A percentile compares a stretch with the other conserved stretches of the same genome.
Evolutionary conservation across 208 protist genomes (phyloP).

Genomic region (Angomonas desouzai): DNA sequence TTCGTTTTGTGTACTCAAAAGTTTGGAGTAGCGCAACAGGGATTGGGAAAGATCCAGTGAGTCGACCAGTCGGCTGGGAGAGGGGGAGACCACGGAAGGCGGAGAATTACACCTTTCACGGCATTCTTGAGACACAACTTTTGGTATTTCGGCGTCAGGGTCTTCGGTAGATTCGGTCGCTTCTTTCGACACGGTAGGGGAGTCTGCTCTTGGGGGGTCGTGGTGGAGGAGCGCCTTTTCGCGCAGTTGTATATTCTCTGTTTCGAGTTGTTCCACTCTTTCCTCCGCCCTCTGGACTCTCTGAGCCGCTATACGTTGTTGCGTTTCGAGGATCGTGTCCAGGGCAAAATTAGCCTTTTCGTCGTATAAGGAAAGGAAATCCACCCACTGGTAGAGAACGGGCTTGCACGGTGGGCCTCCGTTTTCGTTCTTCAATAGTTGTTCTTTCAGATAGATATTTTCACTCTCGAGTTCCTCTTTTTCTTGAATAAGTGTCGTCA

Average conservation of each 20-base stretch:
- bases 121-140: too few relatives aligned
- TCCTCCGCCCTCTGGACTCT: neutral
- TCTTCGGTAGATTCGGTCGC: too few relatives aligned
- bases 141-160: too few relatives aligned
- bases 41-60: constrained; percentile 48
- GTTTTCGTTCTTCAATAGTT: neutral
- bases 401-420: too few relatives aligned
- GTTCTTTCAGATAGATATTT: constrained; percentile 1
- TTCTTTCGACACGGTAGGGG: too few relatives aligned
- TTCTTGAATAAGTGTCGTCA: neutral
- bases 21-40: constrained; percentile 48
- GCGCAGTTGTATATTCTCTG: constrained; percentile 9
- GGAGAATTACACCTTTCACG: neutral
- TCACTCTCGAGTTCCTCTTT: constrained; percentile 13
- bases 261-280: neutral
- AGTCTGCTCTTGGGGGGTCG: neutral
- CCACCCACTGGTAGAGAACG: neutral
- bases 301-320: neutral
- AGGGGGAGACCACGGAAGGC: constrained; percentile 8
- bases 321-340: neutral
- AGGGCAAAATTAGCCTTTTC: neutral
- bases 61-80: constrained; percentile 20
- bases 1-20: constrained; percentile 30
- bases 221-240: constrained; percentile 5
- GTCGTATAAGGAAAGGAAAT: neutral